phyloP scores from a whole-genome alignment of 2,329 filamentous ascomycete species.

The Phyllosticta capitalensis region DNA sequence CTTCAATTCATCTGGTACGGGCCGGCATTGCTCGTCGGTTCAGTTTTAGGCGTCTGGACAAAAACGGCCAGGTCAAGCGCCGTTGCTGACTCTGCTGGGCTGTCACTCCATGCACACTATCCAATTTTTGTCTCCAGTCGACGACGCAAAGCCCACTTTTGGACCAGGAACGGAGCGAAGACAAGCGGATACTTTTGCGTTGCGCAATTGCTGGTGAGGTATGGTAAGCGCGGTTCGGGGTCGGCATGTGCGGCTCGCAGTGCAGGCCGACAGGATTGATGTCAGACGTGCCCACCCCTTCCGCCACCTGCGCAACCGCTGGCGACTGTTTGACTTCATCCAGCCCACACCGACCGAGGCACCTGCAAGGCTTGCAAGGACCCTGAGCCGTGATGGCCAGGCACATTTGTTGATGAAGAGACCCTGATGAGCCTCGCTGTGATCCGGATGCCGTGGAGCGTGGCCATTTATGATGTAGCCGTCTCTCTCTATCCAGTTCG shows the following conservation, averaged over 20 bases:
- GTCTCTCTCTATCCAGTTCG: neutral
- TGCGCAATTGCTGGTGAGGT: neutral
- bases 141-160: neutral
- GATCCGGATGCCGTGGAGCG: too few relatives aligned
- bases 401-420: too few relatives aligned
- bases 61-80: neutral
- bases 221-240: neutral
- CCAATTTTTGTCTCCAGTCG: neutral
- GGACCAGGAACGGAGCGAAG: neutral
- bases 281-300: neutral
- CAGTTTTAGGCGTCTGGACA: neutral
- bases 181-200: neutral
- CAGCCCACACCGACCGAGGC: neutral
- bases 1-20: too few relatives aligned
- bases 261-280: neutral
- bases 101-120: neutral
- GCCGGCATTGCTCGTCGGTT: neutral
- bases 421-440: too few relatives aligned
- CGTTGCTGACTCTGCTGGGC: neutral
- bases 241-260: neutral
- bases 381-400: too few relatives aligned
- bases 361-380: neutral
- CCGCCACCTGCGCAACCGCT: neutral
- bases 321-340: neutral
- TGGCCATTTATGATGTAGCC: too few relatives aligned